These are phyloP conservation scores for Aspergillus arachidicola DNA, from an alignment of 2,329 filamentous ascomycete species.

Conservation along the genomic window DNA sequence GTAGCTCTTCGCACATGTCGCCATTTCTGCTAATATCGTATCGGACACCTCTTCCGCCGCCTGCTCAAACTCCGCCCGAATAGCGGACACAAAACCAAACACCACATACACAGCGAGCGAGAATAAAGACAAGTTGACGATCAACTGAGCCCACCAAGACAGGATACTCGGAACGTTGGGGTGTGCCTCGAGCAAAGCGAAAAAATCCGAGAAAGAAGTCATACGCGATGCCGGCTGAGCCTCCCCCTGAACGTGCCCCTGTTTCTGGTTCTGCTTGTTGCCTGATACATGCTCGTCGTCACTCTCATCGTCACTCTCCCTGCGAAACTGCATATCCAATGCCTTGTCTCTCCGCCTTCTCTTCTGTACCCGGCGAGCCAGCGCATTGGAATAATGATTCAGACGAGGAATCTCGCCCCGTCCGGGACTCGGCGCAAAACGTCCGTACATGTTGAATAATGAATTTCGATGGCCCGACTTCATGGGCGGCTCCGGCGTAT, in stretches of 20 bases:
- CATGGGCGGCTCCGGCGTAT: conserved; percentile 47
- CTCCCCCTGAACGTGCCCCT: conserved; percentile 20
- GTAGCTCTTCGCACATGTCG: conserved; percentile 73
- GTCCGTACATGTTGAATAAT: conserved; percentile 45
- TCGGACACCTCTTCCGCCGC: conserved; percentile 70
- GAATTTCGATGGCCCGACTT: conserved; percentile 42
- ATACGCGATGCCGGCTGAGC: conserved; percentile 31
- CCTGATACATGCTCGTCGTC: conserved; percentile 41
- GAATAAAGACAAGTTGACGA: conserved; percentile 54
- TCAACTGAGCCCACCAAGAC: conserved; percentile 66
- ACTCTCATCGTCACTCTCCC: conserved; percentile 44
- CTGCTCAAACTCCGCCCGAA: conserved; percentile 73
- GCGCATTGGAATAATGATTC: conserved; percentile 49
- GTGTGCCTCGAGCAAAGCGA: conserved; percentile 65
- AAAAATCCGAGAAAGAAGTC: conserved; percentile 53
- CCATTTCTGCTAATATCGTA: conserved; percentile 72
- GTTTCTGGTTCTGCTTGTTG: conserved; percentile 22
- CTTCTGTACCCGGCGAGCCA: conserved; percentile 52
- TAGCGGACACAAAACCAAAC: conserved; percentile 68
- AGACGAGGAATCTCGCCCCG: conserved; percentile 65
- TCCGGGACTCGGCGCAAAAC: conserved; percentile 56
- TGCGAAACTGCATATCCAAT: conserved; percentile 45
- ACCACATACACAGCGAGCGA: conserved; percentile 62
- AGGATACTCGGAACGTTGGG: conserved; percentile 67
- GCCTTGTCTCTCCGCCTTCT: conserved; percentile 51